These are phyloP conservation scores for Tetratostichococcus sp. DNA, from an alignment of 139 green algal species.

Conservation along the genomic window DNA sequence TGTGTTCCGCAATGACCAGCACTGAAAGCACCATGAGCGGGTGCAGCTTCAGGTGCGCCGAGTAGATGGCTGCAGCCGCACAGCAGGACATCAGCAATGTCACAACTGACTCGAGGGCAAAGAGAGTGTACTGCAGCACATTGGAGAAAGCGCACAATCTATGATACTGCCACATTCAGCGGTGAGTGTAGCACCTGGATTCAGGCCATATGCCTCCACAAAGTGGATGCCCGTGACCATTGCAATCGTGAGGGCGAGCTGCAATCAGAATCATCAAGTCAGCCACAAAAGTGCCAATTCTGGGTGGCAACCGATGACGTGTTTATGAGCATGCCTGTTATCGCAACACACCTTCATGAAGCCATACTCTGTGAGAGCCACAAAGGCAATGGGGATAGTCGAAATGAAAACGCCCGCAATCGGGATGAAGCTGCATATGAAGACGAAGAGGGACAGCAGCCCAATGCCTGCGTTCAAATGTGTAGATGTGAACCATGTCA, in stretches of 20 bases:
- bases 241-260: conserved; percentile 75
- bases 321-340: neutral
- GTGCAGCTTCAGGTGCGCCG: conserved; percentile 89
- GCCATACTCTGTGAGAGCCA: conserved; percentile 84
- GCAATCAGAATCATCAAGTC: no score
- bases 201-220: conserved; percentile 76
- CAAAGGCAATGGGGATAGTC: conserved; percentile 82
- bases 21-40: conserved; percentile 78
- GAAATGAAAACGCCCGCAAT: conserved; percentile 90
- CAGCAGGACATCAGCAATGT: neutral
- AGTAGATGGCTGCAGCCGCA: conserved; percentile 71
- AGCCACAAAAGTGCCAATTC: neutral
- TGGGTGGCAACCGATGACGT: neutral
- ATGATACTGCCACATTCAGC: no score
- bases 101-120: no score
- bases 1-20: conserved; percentile 74
- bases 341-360: conserved; percentile 73
- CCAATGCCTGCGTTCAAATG: conserved; percentile 44
- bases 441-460: conserved; percentile 88
- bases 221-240: conserved; percentile 86
- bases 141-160: no score
- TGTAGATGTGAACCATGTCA: no score
- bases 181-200: conserved; percentile 31
- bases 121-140: no score
- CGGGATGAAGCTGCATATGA: conserved; percentile 89